These are phyloP conservation scores for Venturiaceae sp. DNA, from an alignment of 2,329 filamentous ascomycete genomes.

Conservation along the genomic window DNA sequence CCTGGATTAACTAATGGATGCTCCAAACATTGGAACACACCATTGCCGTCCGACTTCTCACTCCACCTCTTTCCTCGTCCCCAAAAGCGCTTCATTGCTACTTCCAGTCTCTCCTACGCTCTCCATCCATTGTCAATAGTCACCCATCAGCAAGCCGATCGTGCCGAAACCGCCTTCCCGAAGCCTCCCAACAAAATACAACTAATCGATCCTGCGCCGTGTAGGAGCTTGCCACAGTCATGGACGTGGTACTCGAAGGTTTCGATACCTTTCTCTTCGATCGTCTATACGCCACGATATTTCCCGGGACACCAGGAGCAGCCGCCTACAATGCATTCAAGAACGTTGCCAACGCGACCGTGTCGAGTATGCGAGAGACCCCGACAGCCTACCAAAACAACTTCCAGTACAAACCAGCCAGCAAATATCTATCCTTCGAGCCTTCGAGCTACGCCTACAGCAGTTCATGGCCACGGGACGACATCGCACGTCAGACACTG, in stretches of 20 bases:
- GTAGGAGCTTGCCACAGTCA: constrained; percentile 34
- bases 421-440: constrained; percentile 55
- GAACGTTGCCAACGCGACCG: constrained; percentile 43
- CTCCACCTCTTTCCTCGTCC: not conserved
- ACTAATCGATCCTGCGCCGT: too few species aligned
- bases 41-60: not conserved
- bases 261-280: constrained; percentile 77
- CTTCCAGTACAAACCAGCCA: constrained; percentile 66
- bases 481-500: constrained; percentile 62
- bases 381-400: constrained; percentile 24
- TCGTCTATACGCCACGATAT: constrained; percentile 60
- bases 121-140: not conserved
- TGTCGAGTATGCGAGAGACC: constrained; percentile 35
- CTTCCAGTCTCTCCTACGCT: not conserved
- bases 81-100: not conserved
- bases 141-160: not conserved
- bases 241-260: constrained; percentile 88
- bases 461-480: constrained; percentile 69
- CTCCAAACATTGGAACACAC: not conserved
- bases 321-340: constrained; percentile 2
- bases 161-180: not conserved
- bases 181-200: not conserved
- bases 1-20: not conserved
- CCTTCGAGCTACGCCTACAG: constrained; percentile 69
- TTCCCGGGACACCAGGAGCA: constrained; percentile 46